Percentiles rank a stretch among this genome's conserved stretches.
Evolutionary conservation across 1,284 basidiomycete genomes (phyloP).

Genomic region (Cryptococcus sp.): DNA sequence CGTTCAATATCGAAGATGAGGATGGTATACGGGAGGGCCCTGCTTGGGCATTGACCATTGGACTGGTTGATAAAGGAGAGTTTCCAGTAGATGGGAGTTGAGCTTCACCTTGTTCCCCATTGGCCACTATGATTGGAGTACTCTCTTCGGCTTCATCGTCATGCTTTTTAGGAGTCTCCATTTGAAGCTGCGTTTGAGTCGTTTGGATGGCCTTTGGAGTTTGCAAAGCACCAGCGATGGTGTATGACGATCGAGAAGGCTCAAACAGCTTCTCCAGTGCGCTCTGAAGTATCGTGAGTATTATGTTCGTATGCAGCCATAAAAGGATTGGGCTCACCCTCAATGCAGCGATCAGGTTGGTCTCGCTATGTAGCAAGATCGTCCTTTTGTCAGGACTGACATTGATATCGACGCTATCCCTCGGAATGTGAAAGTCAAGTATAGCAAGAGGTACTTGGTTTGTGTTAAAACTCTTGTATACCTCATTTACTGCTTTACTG

Average conservation of each 20-base stretch:
- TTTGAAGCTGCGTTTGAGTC: conserved; percentile 3
- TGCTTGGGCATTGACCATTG: not conserved
- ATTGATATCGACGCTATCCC: conserved; percentile 86
- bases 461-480: conserved; percentile 77
- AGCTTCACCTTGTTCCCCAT: not conserved
- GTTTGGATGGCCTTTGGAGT: conserved; percentile 18
- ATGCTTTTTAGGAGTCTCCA: not conserved
- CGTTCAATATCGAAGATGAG: not conserved
- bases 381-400: conserved; percentile 96
- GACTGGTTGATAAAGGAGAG: not conserved
- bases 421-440: conserved; percentile 75
- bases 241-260: conserved; percentile 64
- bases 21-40: not conserved
- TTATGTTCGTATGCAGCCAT: not conserved
- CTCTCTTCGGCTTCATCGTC: too few species aligned
- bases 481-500: conserved; percentile 81
- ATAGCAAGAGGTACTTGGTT: conserved; percentile 77
- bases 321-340: conserved; percentile 54
- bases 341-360: conserved; percentile 69
- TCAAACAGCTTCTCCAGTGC: conserved; percentile 63
- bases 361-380: conserved; percentile 85
- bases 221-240: conserved; percentile 50
- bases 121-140: not conserved
- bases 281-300: conserved; percentile 37
- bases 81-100: not conserved